phyloP scores from a whole-genome alignment of 1,284 basidiomycete species.

The Phylloporus gajari region DNA sequence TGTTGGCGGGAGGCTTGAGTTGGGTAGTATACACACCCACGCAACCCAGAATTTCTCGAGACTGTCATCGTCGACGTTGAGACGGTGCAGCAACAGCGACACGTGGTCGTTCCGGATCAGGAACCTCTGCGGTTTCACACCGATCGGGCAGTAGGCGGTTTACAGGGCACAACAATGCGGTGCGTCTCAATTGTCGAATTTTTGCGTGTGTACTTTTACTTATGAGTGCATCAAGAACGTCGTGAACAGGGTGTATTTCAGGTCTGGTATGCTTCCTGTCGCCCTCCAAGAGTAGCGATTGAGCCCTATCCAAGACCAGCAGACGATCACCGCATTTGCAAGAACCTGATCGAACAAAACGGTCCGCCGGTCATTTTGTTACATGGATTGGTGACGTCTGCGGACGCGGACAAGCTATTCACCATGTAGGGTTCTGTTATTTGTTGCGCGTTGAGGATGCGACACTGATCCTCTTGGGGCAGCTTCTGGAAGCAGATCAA shows the following conservation, averaged over 20 bases:
- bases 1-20: conserved; percentile 35
- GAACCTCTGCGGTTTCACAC: conserved; percentile 41
- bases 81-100: conserved; percentile 43
- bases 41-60: conserved; percentile 31
- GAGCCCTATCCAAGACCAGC: conserved; percentile 63
- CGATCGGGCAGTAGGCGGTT: conserved; percentile 18
- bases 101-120: conserved; percentile 38
- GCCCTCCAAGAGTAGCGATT: background rate
- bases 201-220: conserved; percentile 35
- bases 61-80: conserved; percentile 39
- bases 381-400: conserved; percentile 80
- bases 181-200: too few species aligned
- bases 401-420: conserved; percentile 85
- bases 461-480: conserved; percentile 16
- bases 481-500: conserved; percentile 79
- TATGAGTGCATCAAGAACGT: conserved; percentile 55
- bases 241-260: conserved; percentile 84
- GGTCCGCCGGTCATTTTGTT: conserved; percentile 86
- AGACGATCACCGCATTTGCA: conserved; percentile 72
- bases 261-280: conserved; percentile 63
- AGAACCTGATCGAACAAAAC: conserved; percentile 80
- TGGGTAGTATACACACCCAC: conserved; percentile 24
- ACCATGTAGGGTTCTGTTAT: conserved; percentile 69
- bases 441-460: background rate
- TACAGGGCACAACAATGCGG: too few species aligned